Conservation (phyloP, 169 alveolate genomes). For the Plasmodium blacklocki region DNA sequence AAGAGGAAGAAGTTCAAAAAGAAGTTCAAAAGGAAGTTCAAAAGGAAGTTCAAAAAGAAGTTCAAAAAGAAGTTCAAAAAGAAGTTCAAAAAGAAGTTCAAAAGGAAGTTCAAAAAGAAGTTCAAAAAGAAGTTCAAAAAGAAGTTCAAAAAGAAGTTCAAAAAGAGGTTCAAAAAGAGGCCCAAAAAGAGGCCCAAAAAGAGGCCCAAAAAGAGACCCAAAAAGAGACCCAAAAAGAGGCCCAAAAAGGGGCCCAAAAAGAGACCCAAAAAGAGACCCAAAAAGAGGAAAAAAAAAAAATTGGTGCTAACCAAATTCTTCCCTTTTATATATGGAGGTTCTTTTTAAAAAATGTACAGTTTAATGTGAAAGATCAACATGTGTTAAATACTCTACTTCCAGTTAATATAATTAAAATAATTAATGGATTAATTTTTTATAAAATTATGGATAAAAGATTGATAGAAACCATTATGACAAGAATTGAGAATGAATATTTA, state of each 20-base stretch:
- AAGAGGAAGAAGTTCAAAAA: too few relatives aligned
- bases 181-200: not conserved
- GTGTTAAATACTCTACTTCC: slow-evolving; percentile 17
- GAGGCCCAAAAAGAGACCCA: too few relatives aligned
- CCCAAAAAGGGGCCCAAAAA: not conserved
- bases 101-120: too few relatives aligned
- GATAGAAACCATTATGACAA: slow-evolving; percentile 23
- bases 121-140: too few relatives aligned
- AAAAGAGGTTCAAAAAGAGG: too few relatives aligned
- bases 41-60: too few relatives aligned
- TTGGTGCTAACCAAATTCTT: not conserved
- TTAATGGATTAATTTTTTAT: slow-evolving; percentile 35
- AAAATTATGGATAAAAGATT: slow-evolving; percentile 19
- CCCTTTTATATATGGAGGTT: slow-evolving; percentile 27
- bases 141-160: too few relatives aligned
- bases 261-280: too few relatives aligned
- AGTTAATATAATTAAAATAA: slow-evolving; percentile 32
- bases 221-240: too few relatives aligned
- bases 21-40: too few relatives aligned
- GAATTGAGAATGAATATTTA: not conserved
- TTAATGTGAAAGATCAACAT: slow-evolving; percentile 8
- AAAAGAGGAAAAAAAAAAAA: not conserved
- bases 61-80: too few relatives aligned
- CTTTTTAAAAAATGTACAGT: slow-evolving; percentile 20
- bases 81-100: too few relatives aligned